Conservation (phyloP, 2,329 filamentous ascomycete genomes). For the Botrytis porri region DNA sequence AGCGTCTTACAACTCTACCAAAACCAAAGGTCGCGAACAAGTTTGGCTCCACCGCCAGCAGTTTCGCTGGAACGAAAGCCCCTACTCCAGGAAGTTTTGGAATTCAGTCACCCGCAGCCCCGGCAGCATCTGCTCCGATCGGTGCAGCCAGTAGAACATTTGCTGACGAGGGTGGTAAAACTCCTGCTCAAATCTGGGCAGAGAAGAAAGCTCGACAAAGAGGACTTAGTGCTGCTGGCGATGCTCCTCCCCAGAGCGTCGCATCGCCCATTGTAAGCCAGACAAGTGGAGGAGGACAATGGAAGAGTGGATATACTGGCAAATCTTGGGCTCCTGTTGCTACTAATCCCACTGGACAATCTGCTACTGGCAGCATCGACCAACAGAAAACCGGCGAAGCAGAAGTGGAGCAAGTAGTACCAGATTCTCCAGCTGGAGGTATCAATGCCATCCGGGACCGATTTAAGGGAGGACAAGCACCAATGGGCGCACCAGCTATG, state of each 20-base stretch:
- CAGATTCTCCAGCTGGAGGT: conserved; percentile 58
- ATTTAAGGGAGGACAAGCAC: conserved; percentile 68
- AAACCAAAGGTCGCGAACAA: conserved; percentile 95
- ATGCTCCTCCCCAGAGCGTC: conserved; percentile 43
- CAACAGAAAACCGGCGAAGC: conserved; percentile 63
- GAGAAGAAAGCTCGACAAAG: conserved; percentile 90
- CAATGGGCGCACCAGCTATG: conserved; percentile 56
- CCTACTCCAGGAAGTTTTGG: conserved; percentile 70
- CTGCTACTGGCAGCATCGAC: conserved; percentile 47
- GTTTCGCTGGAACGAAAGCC: conserved; percentile 85
- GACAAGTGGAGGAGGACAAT: conserved; percentile 69
- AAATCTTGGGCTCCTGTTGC: conserved; percentile 88
- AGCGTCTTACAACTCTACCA: conserved; percentile 80
- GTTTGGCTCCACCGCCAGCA: conserved; percentile 66
- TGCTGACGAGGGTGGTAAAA: conserved; percentile 92
- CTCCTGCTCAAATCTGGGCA: conserved; percentile 93
- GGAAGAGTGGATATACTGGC: conserved; percentile 88
- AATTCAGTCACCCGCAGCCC: conserved; percentile 58
- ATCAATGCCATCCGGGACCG: conserved; percentile 76
- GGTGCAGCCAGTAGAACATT: conserved; percentile 88
- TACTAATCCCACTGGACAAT: conserved; percentile 67
- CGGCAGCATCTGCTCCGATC: conserved; percentile 56
- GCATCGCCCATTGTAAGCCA: conserved; percentile 62
- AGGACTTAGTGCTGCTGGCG: conserved; percentile 51
- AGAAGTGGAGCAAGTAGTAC: conserved; percentile 47